A percentile compares a stretch with the other conserved stretches of the same genome.
Conservation (phyloP, 495 filamentous ascomycete species). For the Massariosphaeria phaeospora region DNA sequence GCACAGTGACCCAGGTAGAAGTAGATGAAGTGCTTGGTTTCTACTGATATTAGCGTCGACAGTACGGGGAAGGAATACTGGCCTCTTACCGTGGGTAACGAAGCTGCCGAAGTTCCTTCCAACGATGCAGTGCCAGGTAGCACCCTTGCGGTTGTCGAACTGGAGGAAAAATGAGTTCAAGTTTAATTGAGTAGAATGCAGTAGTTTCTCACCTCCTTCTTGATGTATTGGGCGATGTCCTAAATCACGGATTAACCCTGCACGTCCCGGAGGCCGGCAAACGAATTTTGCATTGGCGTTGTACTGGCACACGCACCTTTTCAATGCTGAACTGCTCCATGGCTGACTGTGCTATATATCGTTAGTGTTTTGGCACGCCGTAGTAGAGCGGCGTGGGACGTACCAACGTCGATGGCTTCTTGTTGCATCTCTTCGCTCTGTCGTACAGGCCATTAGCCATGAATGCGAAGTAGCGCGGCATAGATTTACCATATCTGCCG, state of each 20-base stretch:
- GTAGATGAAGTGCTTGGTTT: constrained; percentile 99
- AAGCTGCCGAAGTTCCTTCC: constrained; percentile 98
- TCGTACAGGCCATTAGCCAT: constrained; percentile 7
- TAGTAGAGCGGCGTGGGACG: constrained; percentile 32
- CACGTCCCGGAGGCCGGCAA: neutral
- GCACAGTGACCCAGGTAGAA: constrained; percentile 99
- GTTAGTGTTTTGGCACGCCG: constrained; percentile 11
- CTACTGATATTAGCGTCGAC: constrained; percentile 44
- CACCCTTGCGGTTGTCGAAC: constrained; percentile 88
- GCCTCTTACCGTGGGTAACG: constrained; percentile 84
- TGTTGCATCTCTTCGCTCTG: constrained; percentile 96
- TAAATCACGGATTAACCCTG: constrained; percentile 40
- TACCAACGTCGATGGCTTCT: constrained; percentile 91
- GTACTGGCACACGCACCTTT: constrained; percentile 56
- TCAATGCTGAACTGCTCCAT: constrained; percentile 91
- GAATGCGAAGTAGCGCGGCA: neutral
- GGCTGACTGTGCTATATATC: constrained; percentile 71
- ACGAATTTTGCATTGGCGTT: neutral
- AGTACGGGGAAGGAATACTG: neutral
- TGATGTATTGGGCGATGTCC: constrained; percentile 97
- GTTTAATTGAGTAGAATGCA: neutral
- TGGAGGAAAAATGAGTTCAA: constrained; percentile 35
- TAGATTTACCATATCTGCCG: constrained; percentile 82
- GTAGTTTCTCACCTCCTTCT: constrained; percentile 68
- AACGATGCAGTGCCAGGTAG: constrained; percentile 98